Conservation (phyloP, 495 filamentous ascomycete genomes). For the Penicillium taxi region DNA sequence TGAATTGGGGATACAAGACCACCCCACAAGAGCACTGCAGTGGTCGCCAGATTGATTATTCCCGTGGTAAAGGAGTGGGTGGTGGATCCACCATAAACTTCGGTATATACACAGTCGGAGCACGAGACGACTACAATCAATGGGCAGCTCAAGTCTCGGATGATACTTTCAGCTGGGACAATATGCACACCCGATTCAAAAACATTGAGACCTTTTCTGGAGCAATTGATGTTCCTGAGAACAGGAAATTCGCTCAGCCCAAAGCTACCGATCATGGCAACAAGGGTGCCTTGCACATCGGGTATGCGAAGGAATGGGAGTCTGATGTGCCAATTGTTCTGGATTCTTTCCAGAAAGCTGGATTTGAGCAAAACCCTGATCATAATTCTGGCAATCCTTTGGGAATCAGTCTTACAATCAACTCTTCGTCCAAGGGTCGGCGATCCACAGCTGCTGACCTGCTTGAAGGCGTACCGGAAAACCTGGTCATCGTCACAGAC, state of each 20-base stretch:
- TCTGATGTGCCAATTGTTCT: conserved; percentile 38
- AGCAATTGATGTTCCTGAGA: conserved; percentile 24
- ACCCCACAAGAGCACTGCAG: conserved; percentile 44
- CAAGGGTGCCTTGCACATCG: conserved; percentile 39
- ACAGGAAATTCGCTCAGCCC: conserved; percentile 29
- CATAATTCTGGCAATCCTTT: conserved; percentile 55
- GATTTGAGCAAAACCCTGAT: conserved; percentile 44
- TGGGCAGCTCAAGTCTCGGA: conserved; percentile 38
- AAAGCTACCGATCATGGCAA: conserved; percentile 39
- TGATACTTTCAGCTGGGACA: conserved; percentile 44
- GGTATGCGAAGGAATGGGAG: conserved; percentile 43
- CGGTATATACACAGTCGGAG: conserved; percentile 48
- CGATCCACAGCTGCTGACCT: conserved; percentile 48
- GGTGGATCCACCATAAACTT: conserved; percentile 60
- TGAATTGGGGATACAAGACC: conserved; percentile 58
- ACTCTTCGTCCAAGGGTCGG: conserved; percentile 38
- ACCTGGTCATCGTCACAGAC: conserved; percentile 45
- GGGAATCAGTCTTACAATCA: conserved; percentile 44
- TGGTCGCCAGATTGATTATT: conserved; percentile 46
- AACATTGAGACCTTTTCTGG: conserved; percentile 46
- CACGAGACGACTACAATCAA: conserved; percentile 52
- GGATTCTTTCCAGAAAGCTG: conserved; percentile 37
- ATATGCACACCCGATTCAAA: conserved; percentile 41
- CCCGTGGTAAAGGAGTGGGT: conserved; percentile 52
- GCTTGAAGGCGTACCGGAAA: conserved; percentile 32